phyloP scores from a whole-genome alignment of 768 basidiomycete genomes.

The Suillus placidus region DNA sequence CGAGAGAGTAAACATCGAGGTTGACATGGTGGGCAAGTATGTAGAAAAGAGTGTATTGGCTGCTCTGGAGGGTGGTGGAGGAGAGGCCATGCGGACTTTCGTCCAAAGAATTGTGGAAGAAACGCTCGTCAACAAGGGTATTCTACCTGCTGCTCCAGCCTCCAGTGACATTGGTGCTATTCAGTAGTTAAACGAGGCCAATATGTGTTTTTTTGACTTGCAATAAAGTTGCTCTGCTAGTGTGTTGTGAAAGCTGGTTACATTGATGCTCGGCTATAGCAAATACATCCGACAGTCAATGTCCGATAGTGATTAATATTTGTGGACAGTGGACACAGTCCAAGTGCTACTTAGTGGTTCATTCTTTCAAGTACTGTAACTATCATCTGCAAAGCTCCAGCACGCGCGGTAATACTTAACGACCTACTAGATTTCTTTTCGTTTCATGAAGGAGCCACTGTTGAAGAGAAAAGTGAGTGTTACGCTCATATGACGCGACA shows the following conservation, averaged over 20 bases:
- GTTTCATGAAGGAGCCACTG: conserved; percentile 37
- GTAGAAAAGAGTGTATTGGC: conserved; percentile 82
- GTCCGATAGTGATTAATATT: neutral
- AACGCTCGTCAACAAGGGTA: conserved; percentile 54
- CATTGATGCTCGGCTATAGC: neutral
- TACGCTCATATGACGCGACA: neutral
- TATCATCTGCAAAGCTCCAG: conserved; percentile 7
- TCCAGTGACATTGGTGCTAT: neutral
- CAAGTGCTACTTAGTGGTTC: conserved; percentile 8
- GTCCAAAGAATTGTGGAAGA: conserved; percentile 64
- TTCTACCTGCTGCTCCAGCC: conserved; percentile 22
- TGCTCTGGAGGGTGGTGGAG: conserved; percentile 59
- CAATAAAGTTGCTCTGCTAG: neutral
- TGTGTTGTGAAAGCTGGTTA: neutral
- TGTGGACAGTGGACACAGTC: neutral
- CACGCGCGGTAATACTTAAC: conserved; percentile 2
- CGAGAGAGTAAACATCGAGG: conserved; percentile 90
- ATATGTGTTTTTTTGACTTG: neutral
- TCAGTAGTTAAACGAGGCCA: neutral
- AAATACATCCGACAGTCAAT: conserved; percentile 1
- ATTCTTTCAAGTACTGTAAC: conserved; percentile 12
- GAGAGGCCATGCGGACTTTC: conserved; percentile 46
- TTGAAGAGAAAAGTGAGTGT: conserved; percentile 51
- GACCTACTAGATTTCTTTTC: conserved; percentile 1
- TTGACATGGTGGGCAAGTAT: conserved; percentile 93